phyloP scores from a whole-genome alignment of 163 green algal genomes.

The Coccomyxa subellipsoidea region DNA sequence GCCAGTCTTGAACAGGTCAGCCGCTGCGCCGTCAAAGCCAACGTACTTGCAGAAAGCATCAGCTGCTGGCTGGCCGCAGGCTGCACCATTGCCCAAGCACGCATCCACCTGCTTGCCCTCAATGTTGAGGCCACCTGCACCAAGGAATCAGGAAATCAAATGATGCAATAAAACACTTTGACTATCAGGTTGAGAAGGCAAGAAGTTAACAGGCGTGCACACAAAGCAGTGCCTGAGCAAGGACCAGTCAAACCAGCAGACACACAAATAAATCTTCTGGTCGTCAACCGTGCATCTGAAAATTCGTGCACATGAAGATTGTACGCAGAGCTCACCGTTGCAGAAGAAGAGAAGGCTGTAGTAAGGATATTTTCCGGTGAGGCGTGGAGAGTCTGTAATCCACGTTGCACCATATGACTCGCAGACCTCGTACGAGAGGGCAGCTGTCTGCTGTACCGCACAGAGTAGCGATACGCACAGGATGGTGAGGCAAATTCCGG shows the following conservation, averaged over 20 bases:
- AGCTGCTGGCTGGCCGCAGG: background rate
- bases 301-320: background rate
- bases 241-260: background rate
- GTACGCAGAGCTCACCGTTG: background rate
- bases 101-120: conserved; percentile 10
- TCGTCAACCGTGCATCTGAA: background rate
- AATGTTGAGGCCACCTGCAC: conserved; percentile 6
- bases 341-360: conserved; percentile 11
- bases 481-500: background rate
- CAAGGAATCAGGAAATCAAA: background rate
- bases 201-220: background rate
- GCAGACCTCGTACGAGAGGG: background rate
- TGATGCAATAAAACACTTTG: background rate
- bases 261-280: background rate
- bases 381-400: background rate
- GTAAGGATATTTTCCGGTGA: conserved; percentile 1
- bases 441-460: background rate
- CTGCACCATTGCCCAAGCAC: background rate
- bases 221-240: background rate
- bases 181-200: background rate
- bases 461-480: background rate
- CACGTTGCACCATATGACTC: background rate
- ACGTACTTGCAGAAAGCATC: conserved; percentile 11
- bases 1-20: background rate
- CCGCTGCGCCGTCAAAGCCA: background rate